Evolutionary conservation across 495 filamentous ascomycete genomes (phyloP), one percentile per base, ranked within the genome.

Genomic region (Copromyces sp.): DNA sequence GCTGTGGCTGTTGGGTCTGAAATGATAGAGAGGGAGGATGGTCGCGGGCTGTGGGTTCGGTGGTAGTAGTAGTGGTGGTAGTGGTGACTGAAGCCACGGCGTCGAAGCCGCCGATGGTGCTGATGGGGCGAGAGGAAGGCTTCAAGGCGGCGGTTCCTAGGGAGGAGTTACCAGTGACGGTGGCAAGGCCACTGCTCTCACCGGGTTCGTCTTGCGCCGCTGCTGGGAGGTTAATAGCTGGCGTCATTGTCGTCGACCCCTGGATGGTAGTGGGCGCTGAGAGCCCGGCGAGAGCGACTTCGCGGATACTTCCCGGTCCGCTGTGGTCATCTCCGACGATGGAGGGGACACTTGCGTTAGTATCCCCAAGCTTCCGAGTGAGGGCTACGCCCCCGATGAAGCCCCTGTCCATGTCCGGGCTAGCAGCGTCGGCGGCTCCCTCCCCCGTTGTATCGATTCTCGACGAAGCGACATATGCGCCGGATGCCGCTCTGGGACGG

Each of bases 381-480:
- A 87, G 73, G 39, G 82, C 82, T 2, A 80, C 81, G 44, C 86
- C 83, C 44, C 85, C 83, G 69, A 88, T 74, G 77, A 90, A 87
- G 17, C 80, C 80, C 72, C 73, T 81, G 7, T 68, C 61, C 35
- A 35, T 35, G 17, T 44, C 17, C 17, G 39, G 61, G 68, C 32
- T 29, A 71, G 59, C 11, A 3, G 29, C 35, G 0, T 71, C 39
- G 2, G 68, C 39, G 16, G 9, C 45, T 3, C 32, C 11, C 16
- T 40, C 29, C 3, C 68, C 74, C 41, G 71, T 32, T 39, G 68
- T 74, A 24, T 17, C 53, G 7, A 65, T 12, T 37, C 14, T 65
- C 29, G 53, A 32, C 14, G 53, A 65, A 17, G 29, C 53, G 29
- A 65, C 5, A 65, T 29, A 65, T 65, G 73, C 74, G 71, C 78